A percentile compares a stretch with the other conserved stretches of the same genome.
Conservation (phyloP, 2,329 filamentous ascomycete genomes). For the Xylaria sp. region DNA sequence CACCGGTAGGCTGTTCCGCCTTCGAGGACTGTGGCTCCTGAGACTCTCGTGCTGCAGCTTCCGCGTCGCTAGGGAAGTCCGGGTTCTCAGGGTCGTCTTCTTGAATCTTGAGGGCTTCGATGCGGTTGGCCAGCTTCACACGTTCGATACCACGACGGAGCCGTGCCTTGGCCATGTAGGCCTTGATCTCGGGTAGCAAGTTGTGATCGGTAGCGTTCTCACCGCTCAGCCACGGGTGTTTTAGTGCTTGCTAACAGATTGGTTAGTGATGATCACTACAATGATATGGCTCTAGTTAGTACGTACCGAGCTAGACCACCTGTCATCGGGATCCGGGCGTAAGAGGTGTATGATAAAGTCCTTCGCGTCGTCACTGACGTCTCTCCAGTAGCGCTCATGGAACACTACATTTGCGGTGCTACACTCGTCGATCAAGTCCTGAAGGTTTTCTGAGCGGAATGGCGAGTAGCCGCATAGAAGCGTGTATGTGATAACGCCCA, state of each 20-base stretch:
- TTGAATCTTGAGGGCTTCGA: slow-evolving; percentile 92
- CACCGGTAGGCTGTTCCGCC: slow-evolving; percentile 51
- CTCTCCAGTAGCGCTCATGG: slow-evolving; percentile 98
- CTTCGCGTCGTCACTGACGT: slow-evolving; percentile 95
- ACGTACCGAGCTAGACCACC: slow-evolving; percentile 80
- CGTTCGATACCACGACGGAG: slow-evolving; percentile 95
- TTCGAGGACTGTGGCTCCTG: slow-evolving; percentile 50
- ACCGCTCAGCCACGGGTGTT: slow-evolving; percentile 90
- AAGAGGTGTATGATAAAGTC: slow-evolving; percentile 89
- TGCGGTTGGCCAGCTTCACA: slow-evolving; percentile 94
- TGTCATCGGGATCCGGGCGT: slow-evolving; percentile 79
- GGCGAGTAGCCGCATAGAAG: slow-evolving; percentile 98
- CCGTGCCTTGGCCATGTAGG: slow-evolving; percentile 90
- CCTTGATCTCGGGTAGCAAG: slow-evolving; percentile 95
- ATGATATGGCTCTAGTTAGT: slow-evolving; percentile 20
- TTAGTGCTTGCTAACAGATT: slow-evolving; percentile 72
- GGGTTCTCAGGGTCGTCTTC: slow-evolving; percentile 85
- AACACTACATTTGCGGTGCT: slow-evolving; percentile 86
- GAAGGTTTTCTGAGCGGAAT: slow-evolving; percentile 93
- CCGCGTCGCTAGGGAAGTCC: slow-evolving; percentile 73
- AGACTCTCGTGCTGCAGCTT: slow-evolving; percentile 63
- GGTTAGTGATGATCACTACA: slow-evolving; percentile 16
- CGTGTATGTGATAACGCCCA: slow-evolving; percentile 98
- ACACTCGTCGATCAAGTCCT: slow-evolving; percentile 95
- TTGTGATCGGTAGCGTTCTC: slow-evolving; percentile 95